Percentiles rank a stretch among this genome's conserved stretches.
Conservation (phyloP, 2,329 filamentous ascomycete species). For the Exophiala dermatitidis region DNA sequence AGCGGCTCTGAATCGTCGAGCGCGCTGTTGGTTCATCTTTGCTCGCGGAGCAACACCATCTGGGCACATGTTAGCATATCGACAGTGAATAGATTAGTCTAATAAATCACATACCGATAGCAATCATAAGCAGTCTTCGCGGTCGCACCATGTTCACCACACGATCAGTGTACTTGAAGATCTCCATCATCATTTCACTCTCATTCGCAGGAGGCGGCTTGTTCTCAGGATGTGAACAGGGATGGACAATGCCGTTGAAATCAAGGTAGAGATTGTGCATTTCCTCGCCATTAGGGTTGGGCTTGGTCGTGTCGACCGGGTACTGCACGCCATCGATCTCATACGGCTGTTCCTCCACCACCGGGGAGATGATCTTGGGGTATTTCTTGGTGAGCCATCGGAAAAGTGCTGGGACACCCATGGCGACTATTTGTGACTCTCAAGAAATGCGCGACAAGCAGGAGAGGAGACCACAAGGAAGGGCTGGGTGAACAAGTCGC, state of each 20-base stretch:
- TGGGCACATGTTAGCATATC: conserved; percentile 32
- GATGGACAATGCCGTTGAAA: conserved; percentile 99
- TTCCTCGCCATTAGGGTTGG: conserved; percentile 96
- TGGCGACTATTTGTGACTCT: conserved; percentile 33
- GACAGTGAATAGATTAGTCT: neutral
- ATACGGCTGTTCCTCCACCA: conserved; percentile 76
- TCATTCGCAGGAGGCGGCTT: conserved; percentile 83
- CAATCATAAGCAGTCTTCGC: conserved; percentile 92
- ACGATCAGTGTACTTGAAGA: conserved; percentile 97
- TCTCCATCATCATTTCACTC: conserved; percentile 98
- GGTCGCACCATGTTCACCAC: conserved; percentile 98
- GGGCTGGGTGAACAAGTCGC: neutral
- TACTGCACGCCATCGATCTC: conserved; percentile 77
- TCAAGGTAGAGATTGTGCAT: conserved; percentile 97
- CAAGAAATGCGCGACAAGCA: neutral
- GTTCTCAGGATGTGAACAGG: conserved; percentile 95
- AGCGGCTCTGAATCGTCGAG: conserved; percentile 86
- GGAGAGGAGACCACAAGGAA: neutral
- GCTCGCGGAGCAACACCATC: conserved; percentile 95
- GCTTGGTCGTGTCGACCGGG: conserved; percentile 72
- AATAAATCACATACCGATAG: conserved; percentile 59
- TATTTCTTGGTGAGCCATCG: conserved; percentile 96
- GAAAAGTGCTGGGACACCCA: conserved; percentile 94
- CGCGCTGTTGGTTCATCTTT: conserved; percentile 99
- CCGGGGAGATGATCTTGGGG: conserved; percentile 89